Percentiles rank a stretch among this genome's conserved stretches.
phyloP scores from a whole-genome alignment of 1,284 basidiomycete genomes.

The Leccinum huronense region DNA sequence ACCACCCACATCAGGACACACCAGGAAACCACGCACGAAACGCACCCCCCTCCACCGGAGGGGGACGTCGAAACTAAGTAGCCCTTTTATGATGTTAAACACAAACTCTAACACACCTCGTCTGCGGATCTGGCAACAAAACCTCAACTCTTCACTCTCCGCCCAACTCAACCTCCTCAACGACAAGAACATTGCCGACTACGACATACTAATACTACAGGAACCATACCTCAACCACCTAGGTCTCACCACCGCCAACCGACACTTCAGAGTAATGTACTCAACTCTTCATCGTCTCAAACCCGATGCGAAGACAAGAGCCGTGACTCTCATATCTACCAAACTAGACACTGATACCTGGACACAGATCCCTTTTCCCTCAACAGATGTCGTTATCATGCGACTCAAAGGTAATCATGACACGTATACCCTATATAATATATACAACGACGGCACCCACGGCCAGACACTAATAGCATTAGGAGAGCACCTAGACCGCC shows the following conservation, averaged over 20 bases:
- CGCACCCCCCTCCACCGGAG: too few relatives aligned
- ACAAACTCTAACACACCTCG: not conserved
- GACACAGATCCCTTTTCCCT: not conserved
- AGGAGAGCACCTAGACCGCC: not conserved
- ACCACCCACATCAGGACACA: too few relatives aligned
- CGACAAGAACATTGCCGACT: not conserved
- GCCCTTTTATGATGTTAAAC: not conserved
- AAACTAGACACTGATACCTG: not conserved
- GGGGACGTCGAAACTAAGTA: not conserved
- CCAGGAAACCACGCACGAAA: too few relatives aligned
- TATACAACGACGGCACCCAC: slow-evolving; percentile 5
- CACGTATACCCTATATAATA: not conserved
- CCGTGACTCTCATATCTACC: not conserved
- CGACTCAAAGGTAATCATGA: not conserved
- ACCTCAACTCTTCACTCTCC: not conserved
- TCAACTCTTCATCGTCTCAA: not conserved
- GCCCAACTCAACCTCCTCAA: not conserved
- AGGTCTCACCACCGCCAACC: not conserved
- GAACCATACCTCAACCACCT: not conserved
- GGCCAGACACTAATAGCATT: not conserved
- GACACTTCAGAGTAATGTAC: not conserved
- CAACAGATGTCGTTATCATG: accelerated
- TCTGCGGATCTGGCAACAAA: not conserved
- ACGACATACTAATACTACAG: not conserved
- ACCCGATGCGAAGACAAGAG: not conserved